Conservation (phyloP, 176 grass and related monocot species). For the Saccharum officinarum region DNA sequence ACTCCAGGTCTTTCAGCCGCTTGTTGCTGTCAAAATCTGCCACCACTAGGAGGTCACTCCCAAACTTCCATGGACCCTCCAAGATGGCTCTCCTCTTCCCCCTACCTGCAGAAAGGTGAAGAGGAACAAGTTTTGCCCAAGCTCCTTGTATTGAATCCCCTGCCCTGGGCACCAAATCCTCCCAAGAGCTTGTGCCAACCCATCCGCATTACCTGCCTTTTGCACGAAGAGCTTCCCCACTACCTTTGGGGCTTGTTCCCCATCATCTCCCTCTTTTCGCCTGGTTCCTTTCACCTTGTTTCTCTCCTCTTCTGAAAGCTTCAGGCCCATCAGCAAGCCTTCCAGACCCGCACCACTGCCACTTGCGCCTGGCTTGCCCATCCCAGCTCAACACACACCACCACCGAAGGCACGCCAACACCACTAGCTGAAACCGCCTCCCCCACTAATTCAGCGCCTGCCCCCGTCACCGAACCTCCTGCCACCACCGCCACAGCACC, state of each 20-base stretch:
- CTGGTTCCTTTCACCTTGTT: too few relatives aligned
- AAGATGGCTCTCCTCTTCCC: not conserved
- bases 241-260: too few relatives aligned
- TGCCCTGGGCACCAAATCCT: not conserved
- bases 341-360: too few relatives aligned
- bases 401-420: rapidly evolving
- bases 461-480: too few relatives aligned
- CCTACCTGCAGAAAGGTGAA: not conserved
- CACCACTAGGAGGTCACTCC: not conserved
- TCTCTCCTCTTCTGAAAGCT: too few relatives aligned
- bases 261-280: too few relatives aligned
- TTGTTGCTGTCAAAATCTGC: not conserved
- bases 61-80: not conserved
- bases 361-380: too few relatives aligned
- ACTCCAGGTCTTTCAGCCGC: not conserved
- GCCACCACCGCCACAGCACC: too few relatives aligned
- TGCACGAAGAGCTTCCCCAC: not conserved
- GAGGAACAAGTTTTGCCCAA: not conserved
- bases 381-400: too few relatives aligned
- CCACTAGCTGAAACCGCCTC: too few relatives aligned
- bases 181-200: not conserved
- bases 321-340: too few relatives aligned
- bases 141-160: not conserved
- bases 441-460: too few relatives aligned
- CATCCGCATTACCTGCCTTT: not conserved